Percentiles rank a stretch among this genome's conserved stretches.
phyloP scores from a whole-genome alignment of 176 grass and related monocot genomes.

The Dactylis glomerata region DNA sequence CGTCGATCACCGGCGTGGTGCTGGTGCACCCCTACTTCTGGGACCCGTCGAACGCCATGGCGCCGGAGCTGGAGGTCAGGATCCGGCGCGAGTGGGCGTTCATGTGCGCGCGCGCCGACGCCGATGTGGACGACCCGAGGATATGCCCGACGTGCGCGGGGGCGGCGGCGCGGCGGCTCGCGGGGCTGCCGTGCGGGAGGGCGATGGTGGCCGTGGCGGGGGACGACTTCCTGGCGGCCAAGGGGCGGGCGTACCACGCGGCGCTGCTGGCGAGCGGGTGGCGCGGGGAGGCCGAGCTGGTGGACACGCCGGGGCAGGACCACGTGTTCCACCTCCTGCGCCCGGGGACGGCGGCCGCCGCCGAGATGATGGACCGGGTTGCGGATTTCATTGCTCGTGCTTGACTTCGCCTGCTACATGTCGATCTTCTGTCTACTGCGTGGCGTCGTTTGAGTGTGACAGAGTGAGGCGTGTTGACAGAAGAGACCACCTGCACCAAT shows the following conservation, averaged over 20 bases:
- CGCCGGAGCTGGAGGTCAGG: constrained; percentile 1
- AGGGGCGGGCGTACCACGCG: constrained; percentile 38
- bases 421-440: neutral
- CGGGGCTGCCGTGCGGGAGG: too few species aligned
- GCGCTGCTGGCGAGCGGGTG: constrained; percentile 35
- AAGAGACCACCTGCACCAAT: too few species aligned
- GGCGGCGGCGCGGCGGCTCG: neutral
- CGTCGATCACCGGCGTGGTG: constrained; percentile 35
- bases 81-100: constrained; percentile 44
- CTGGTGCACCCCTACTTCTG: constrained; percentile 54
- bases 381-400: constrained; percentile 15
- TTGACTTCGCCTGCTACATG: neutral
- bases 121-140: constrained; percentile 26
- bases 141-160: neutral
- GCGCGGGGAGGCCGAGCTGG: constrained; percentile 42
- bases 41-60: constrained; percentile 44
- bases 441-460: neutral
- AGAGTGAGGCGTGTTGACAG: too few species aligned
- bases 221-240: constrained; percentile 45
- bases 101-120: constrained; percentile 22
- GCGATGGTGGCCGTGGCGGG: neutral
- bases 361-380: constrained; percentile 20
- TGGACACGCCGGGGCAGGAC: constrained; percentile 21
- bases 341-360: constrained; percentile 18
- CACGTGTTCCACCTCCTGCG: constrained; percentile 36